Conservation (phyloP, 768 basidiomycete genomes). For the Mycena kentingensis region DNA sequence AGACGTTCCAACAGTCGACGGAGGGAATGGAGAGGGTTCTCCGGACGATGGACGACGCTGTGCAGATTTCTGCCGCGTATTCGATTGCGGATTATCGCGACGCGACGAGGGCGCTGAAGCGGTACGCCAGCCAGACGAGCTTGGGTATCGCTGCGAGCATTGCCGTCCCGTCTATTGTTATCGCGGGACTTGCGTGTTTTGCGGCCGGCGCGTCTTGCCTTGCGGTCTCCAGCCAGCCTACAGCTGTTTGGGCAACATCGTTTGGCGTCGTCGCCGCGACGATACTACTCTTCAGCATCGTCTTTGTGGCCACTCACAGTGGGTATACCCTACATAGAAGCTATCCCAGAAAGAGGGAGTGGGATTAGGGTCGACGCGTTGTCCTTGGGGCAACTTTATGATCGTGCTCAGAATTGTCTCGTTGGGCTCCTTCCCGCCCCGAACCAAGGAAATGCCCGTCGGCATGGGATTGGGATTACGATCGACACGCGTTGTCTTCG, state of each 20-base stretch:
- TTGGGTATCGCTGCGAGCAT: conserved; percentile 8
- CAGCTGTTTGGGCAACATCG: conserved; percentile 12
- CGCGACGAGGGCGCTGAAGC: neutral
- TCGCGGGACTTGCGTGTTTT: conserved; percentile 10
- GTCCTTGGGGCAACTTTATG: no score
- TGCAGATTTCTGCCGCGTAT: neutral
- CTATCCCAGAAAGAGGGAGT: no score
- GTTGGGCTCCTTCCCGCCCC: no score
- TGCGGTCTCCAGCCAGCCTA: conserved; percentile 8
- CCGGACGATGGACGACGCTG: neutral
- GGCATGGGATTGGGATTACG: no score
- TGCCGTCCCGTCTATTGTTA: conserved; percentile 2
- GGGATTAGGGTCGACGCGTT: no score
- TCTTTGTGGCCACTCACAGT: no score
- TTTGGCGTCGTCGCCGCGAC: conserved; percentile 6
- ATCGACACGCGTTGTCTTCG: no score
- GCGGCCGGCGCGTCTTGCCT: conserved; percentile 4
- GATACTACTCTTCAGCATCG: neutral
- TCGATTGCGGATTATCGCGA: conserved; percentile 7
- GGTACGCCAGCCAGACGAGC: neutral
- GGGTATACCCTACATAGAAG: no score
- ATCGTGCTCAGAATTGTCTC: no score
- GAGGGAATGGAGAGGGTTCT: neutral
- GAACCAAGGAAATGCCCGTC: no score
- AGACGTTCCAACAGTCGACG: neutral